Evolutionary conservation across 2,329 filamentous ascomycete species (phyloP), one percentile per base, ranked within the genome.

Genomic region (Aspergillus sp.): DNA sequence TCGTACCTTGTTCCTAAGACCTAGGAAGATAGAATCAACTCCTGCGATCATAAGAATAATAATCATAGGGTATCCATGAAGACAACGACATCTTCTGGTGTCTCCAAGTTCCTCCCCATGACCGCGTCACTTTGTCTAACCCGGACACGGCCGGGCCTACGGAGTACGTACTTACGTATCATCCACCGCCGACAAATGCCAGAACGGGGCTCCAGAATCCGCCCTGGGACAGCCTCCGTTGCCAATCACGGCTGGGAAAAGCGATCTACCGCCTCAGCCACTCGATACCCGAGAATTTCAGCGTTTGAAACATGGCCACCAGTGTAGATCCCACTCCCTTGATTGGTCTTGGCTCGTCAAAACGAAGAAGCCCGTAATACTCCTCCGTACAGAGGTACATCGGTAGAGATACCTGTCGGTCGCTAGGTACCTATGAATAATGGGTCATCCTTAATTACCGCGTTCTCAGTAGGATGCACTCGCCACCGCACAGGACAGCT

Each of bases 281-380:
- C 53, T 50, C 36, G 49, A 55, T 54, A 45, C 41, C 23, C 41
- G 49, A 38, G 52, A 52, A 52, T 58, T 50, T 50, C 49, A 47
- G 45, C 38, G 49, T 58, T 56, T 60, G 56, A 62, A 55, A 60
- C 53, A 51, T 47, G 56, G 50, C 52, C 54, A 58, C 47, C 44
- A 51, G 44, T 42, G 57, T 52, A 56, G 60, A 61, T 61, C 55
- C 25, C 44, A 48, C 25, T 13, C 34, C 42, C 45, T n/a, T 50
- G 29, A 58, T 57, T 58, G 58, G 59, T 17, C 32, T 43, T 52
- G 41, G 50, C 48, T 40, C 10, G 23, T 13, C 7, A 38, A 38
- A 10, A 38, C 11, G 14, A 17, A 38, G 29, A n/a, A 5, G 13
- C 14, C 34, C 11, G 32, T 34, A 23, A 23, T 3, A 4, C 21